A percentile compares a stretch with the other conserved stretches of the same genome.
These are phyloP conservation scores for Pisolithus sp. DNA, from an alignment of 768 basidiomycete species.

Conservation along the genomic window DNA sequence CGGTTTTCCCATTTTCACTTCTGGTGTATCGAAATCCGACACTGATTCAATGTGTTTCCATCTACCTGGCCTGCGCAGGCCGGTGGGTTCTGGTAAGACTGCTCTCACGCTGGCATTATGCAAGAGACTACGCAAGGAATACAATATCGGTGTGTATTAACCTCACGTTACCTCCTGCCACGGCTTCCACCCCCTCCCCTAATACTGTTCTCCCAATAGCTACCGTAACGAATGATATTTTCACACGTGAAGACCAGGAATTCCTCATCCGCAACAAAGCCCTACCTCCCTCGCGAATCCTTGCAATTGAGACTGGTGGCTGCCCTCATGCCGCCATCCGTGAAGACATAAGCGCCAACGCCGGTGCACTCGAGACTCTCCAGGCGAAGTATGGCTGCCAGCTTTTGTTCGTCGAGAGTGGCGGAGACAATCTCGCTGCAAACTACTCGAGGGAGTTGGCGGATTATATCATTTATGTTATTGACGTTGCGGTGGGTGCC, in stretches of 20 bases:
- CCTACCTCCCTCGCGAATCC: constrained; percentile 76
- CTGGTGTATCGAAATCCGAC: background rate
- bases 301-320: constrained; percentile 96
- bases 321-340: constrained; percentile 98
- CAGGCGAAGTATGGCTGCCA: constrained; percentile 90
- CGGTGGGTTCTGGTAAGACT: constrained; percentile 98
- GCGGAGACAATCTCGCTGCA: constrained; percentile 94
- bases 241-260: constrained; percentile 96
- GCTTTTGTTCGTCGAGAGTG: constrained; percentile 90
- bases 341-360: constrained; percentile 96
- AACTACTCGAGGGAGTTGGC: constrained; percentile 96
- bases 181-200: background rate
- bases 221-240: constrained; percentile 99
- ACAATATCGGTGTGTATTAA: constrained; percentile 75
- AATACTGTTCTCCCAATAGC: constrained; percentile 39
- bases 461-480: constrained; percentile 95
- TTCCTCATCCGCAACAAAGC: constrained; percentile 93
- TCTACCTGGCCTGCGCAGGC: constrained; percentile 40
- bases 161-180: background rate
- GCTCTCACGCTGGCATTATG: constrained; percentile 90
- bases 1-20: background rate
- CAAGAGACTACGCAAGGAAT: constrained; percentile 67
- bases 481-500: constrained; percentile 67
- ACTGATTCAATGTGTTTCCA: background rate
- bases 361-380: constrained; percentile 90